A percentile compares a stretch with the other conserved stretches of the same genome.
phyloP scores from a whole-genome alignment of 352 stramenopile genomes.

The Elongisporangium prolatum region DNA sequence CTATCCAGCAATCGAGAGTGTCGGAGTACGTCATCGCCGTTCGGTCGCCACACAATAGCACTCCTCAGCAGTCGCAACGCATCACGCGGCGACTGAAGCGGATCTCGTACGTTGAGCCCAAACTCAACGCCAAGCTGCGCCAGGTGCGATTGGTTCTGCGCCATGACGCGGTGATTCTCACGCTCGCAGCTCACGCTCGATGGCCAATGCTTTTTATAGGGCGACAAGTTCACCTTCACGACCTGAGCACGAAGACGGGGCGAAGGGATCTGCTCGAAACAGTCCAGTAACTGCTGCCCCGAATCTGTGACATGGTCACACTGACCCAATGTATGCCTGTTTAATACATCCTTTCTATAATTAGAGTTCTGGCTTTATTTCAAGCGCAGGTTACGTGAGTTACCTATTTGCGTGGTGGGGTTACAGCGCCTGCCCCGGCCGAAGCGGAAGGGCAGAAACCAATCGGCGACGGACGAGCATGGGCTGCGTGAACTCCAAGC shows the following conservation, averaged over 20 bases:
- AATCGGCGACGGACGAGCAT: constrained; percentile 19
- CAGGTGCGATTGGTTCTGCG: constrained; percentile 17
- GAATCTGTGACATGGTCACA: constrained; percentile 12
- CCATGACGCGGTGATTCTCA: constrained; percentile 2
- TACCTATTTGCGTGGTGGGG: not conserved
- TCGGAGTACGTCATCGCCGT: constrained; percentile 12
- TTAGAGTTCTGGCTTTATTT: not conserved
- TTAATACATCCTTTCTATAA: not conserved
- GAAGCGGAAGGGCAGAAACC: not conserved
- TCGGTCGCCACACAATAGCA: constrained; percentile 1
- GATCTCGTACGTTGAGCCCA: constrained; percentile 66
- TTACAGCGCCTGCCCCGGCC: not conserved
- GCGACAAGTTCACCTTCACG: constrained; percentile 77
- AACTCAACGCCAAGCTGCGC: constrained; percentile 77
- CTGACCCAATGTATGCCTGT: constrained; percentile 2
- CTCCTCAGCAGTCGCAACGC: constrained; percentile 9
- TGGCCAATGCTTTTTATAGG: constrained; percentile 21
- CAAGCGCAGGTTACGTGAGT: not conserved
- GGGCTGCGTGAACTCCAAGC: constrained; percentile 76
- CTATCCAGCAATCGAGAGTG: constrained; percentile 2
- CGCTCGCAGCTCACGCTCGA: constrained; percentile 1
- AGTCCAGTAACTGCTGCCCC: not conserved
- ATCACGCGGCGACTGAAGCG: constrained; percentile 21
- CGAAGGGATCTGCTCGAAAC: not conserved
- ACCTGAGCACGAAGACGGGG: constrained; percentile 26